These are phyloP conservation scores for Saxophila tyrrhenica DNA, from an alignment of 495 filamentous ascomycete genomes.

Conservation along the genomic window DNA sequence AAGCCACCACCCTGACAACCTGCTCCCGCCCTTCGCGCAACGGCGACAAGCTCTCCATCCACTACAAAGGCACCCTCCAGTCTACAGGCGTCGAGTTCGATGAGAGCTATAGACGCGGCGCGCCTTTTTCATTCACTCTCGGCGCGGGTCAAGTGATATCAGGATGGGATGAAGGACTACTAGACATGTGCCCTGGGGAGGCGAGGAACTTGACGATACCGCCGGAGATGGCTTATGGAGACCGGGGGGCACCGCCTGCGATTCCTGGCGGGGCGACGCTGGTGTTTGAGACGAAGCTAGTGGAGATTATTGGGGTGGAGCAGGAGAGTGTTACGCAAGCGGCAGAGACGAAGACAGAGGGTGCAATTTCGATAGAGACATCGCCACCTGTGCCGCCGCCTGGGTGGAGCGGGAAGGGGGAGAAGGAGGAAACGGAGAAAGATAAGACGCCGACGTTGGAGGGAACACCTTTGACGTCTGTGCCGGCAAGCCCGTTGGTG, in stretches of 20 bases:
- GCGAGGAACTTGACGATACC: slow-evolving; percentile 86
- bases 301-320: slow-evolving; percentile 72
- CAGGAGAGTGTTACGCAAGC: slow-evolving; percentile 16
- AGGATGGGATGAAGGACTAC: slow-evolving; percentile 83
- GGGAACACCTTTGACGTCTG: background rate
- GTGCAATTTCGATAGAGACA: slow-evolving; percentile 8
- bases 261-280: slow-evolving; percentile 71
- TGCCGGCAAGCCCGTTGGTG: background rate
- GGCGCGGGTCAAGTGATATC: slow-evolving; percentile 77
- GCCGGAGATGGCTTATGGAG: slow-evolving; percentile 75
- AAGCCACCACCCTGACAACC: slow-evolving; percentile 58
- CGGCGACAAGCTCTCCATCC: slow-evolving; percentile 71
- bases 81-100: slow-evolving; percentile 44
- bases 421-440: background rate
- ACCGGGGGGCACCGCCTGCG: slow-evolving; percentile 52
- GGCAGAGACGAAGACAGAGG: slow-evolving; percentile 3
- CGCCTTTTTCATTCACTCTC: slow-evolving; percentile 66
- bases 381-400: slow-evolving; percentile 8
- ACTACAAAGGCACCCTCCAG: slow-evolving; percentile 75
- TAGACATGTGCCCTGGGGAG: slow-evolving; percentile 96
- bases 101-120: slow-evolving; percentile 58
- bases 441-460: background rate
- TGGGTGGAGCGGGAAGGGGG: background rate
- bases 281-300: slow-evolving; percentile 89
- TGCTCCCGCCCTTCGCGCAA: slow-evolving; percentile 62